Evolutionary conservation across 371 early-diverging fungal genomes (phyloP).

Genomic region (Circinella umbellata): DNA sequence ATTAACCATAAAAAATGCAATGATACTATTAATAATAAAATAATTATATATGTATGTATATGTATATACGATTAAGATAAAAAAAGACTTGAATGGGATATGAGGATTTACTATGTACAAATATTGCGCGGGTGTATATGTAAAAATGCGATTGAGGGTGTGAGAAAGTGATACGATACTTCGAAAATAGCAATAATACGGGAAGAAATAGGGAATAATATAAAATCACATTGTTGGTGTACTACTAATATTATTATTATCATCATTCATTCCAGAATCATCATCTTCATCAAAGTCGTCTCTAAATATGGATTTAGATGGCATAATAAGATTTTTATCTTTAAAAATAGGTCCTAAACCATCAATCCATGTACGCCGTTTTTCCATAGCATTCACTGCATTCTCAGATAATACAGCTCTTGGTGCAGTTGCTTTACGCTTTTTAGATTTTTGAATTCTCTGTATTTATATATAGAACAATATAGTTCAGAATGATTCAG

Average conservation of each 20-base stretch:
- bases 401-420: conserved; percentile 58
- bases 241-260: not conserved
- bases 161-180: not conserved
- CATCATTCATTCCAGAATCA: not conserved
- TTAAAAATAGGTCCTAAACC: conserved; percentile 45
- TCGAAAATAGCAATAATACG: not conserved
- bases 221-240: not conserved
- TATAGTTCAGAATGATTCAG: not conserved
- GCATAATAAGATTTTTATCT: conserved; percentile 45
- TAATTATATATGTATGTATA: not conserved
- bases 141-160: not conserved
- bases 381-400: conserved; percentile 58
- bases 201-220: too few relatives aligned
- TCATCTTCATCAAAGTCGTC: conserved; percentile 16
- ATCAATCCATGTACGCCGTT: conserved; percentile 55
- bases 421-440: conserved; percentile 65
- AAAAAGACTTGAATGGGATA: not conserved
- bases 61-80: not conserved
- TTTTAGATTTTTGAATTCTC: conserved; percentile 77
- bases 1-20: too few relatives aligned
- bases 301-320: conserved; percentile 38
- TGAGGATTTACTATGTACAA: not conserved
- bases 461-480: conserved; percentile 9
- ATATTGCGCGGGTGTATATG: not conserved
- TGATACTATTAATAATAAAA: too few relatives aligned